phyloP scores from a whole-genome alignment of 1,284 basidiomycete genomes.

The Malassezia japonica region DNA sequence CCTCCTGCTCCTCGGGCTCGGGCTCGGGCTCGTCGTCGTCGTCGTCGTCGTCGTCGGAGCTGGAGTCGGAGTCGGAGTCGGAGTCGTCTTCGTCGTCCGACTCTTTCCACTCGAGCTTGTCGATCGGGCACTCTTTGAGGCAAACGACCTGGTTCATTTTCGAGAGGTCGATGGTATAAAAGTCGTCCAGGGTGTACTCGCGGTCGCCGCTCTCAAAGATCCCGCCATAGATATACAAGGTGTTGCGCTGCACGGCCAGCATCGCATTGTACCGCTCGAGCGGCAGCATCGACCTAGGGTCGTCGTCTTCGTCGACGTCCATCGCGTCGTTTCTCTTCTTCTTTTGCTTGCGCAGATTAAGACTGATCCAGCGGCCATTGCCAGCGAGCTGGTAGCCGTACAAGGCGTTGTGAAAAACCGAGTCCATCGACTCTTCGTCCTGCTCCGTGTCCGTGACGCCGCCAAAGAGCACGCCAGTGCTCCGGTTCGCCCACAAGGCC shows the following conservation, averaged over 20 bases:
- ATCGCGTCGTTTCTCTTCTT: conserved; percentile 50
- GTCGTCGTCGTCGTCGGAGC: conserved; percentile 20
- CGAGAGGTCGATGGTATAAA: conserved; percentile 44
- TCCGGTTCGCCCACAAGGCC: conserved; percentile 60
- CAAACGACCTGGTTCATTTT: conserved; percentile 44
- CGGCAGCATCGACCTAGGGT: conserved; percentile 60
- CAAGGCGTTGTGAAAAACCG: conserved; percentile 40
- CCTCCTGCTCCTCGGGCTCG: conserved; percentile 13
- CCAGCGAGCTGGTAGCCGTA: conserved; percentile 66
- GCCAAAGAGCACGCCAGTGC: conserved; percentile 73
- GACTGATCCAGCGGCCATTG: conserved; percentile 68
- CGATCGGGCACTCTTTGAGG: conserved; percentile 43
- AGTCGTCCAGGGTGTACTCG: conserved; percentile 47
- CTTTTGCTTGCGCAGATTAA: conserved; percentile 58
- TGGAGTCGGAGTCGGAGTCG: conserved; percentile 21
- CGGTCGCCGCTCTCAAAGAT: conserved; percentile 43
- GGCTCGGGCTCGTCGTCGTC: conserved; percentile 26
- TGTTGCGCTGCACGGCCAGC: conserved; percentile 76
- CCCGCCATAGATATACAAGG: conserved; percentile 49
- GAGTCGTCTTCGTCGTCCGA: conserved; percentile 30
- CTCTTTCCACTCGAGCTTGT: conserved; percentile 44
- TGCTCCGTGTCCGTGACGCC: conserved; percentile 83
- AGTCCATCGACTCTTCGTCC: conserved; percentile 71
- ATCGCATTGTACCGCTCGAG: conserved; percentile 81
- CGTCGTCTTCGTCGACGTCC: conserved; percentile 20